These are phyloP conservation scores for Scopulariopsis brevicaulis DNA, from an alignment of 2,329 filamentous ascomycete genomes.

Conservation along the genomic window DNA sequence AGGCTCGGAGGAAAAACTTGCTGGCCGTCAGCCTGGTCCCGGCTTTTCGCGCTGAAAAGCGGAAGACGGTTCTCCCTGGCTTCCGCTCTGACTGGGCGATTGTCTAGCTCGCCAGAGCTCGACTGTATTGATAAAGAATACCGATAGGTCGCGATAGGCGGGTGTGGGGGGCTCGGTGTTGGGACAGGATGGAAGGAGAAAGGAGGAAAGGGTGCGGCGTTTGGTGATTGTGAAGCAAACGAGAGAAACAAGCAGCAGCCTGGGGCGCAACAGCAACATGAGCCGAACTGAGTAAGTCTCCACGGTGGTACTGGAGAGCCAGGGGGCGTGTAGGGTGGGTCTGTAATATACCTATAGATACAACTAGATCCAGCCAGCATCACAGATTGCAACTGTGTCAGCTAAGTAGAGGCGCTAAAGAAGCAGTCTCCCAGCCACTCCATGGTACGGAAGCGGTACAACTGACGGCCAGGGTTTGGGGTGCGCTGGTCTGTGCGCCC, in stretches of 20 bases:
- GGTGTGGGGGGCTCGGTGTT: background rate
- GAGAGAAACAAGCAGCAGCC: background rate
- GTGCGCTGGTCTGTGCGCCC: background rate
- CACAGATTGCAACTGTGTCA: background rate
- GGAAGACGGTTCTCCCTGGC: background rate
- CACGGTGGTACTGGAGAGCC: background rate
- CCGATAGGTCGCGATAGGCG: background rate
- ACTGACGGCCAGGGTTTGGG: background rate
- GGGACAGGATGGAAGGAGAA: background rate
- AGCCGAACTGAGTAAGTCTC: background rate
- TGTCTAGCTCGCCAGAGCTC: background rate
- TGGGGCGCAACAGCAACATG: background rate
- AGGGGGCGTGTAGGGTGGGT: background rate
- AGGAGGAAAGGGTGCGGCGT: slow-evolving; percentile 2
- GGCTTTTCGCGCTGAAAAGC: background rate
- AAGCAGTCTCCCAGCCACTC: background rate
- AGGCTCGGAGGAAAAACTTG: background rate
- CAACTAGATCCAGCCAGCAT: background rate
- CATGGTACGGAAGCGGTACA: background rate
- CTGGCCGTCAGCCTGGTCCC: background rate
- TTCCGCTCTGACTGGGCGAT: background rate
- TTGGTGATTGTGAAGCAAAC: slow-evolving; percentile 1
- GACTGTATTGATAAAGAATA: background rate
- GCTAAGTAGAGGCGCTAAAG: background rate
- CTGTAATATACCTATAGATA: background rate